These are phyloP conservation scores for Aspergillus eucalypticola DNA, from an alignment of 2,329 filamentous ascomycete genomes.

Conservation along the genomic window DNA sequence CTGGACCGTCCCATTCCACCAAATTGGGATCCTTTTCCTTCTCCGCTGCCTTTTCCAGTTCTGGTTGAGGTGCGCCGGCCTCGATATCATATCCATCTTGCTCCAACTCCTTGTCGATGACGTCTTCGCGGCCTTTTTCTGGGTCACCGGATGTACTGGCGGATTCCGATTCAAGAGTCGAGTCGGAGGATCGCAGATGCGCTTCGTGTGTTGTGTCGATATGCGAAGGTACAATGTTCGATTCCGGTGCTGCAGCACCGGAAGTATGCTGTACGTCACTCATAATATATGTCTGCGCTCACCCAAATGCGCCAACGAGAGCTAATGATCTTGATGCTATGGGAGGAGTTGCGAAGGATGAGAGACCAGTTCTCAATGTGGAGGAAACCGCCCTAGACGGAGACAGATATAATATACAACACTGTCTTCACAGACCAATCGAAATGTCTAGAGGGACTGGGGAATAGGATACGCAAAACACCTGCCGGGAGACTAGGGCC, in stretches of 20 bases:
- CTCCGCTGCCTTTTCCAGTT: conserved; percentile 9
- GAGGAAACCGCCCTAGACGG: background rate
- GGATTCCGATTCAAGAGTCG: conserved; percentile 15
- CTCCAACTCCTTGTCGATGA: conserved; percentile 11
- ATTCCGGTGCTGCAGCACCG: conserved; percentile 4
- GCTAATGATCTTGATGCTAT: background rate
- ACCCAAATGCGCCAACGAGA: background rate
- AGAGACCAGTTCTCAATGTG: background rate
- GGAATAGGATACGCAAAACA: background rate
- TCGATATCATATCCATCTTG: conserved; percentile 17
- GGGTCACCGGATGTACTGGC: conserved; percentile 6
- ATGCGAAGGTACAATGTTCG: conserved; percentile 7
- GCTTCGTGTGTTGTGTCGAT: conserved; percentile 7
- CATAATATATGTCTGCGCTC: conserved; percentile 1
- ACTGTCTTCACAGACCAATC: background rate
- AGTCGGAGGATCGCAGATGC: conserved; percentile 14
- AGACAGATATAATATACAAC: background rate
- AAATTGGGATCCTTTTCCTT: conserved; percentile 29
- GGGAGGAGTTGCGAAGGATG: background rate
- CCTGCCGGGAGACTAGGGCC: background rate
- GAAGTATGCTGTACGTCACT: conserved; percentile 1
- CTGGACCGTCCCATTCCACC: conserved; percentile 35
- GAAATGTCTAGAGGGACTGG: background rate
- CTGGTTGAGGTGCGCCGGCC: conserved; percentile 7
- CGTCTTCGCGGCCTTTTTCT: conserved; percentile 8